A percentile compares a stretch with the other conserved stretches of the same genome.
Evolutionary conservation across 805 yeast genomes (phyloP).

Genomic region (Brettanomyces custersianus): DNA sequence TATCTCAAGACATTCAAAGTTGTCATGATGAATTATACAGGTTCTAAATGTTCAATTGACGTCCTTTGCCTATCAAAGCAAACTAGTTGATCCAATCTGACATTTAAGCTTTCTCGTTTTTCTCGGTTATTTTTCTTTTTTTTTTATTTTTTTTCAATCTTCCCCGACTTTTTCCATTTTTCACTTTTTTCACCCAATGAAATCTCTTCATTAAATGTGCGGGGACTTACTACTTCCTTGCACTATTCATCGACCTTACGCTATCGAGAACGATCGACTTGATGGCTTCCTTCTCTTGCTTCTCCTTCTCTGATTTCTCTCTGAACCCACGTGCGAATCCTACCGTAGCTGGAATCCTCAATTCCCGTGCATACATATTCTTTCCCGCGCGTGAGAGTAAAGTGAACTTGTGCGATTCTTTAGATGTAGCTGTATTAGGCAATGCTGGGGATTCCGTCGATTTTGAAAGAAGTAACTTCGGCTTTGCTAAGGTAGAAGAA

Average conservation of each 20-base stretch:
- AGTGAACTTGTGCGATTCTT: constrained; percentile 40
- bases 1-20: constrained; percentile 75
- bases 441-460: too few species aligned
- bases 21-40: constrained; percentile 28
- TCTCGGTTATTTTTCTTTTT: background rate
- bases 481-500: constrained; percentile 14
- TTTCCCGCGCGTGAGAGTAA: constrained; percentile 49
- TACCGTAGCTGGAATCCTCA: constrained; percentile 45
- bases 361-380: constrained; percentile 32
- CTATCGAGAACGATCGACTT: constrained; percentile 43
- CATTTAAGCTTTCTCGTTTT: background rate
- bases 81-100: background rate
- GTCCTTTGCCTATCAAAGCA: background rate
- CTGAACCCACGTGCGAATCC: constrained; percentile 45
- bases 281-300: constrained; percentile 46
- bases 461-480: constrained; percentile 20
- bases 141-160: too few species aligned
- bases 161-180: too few species aligned
- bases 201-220: too few species aligned
- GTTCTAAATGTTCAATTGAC: constrained; percentile 4
- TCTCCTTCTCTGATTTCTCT: constrained; percentile 40
- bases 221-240: too few species aligned
- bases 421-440: too few species aligned
- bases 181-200: too few species aligned
- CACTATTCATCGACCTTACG: constrained; percentile 14